Evolutionary conservation across 257 asterid species (phyloP).

Genomic region (Echium plantagineum): DNA sequence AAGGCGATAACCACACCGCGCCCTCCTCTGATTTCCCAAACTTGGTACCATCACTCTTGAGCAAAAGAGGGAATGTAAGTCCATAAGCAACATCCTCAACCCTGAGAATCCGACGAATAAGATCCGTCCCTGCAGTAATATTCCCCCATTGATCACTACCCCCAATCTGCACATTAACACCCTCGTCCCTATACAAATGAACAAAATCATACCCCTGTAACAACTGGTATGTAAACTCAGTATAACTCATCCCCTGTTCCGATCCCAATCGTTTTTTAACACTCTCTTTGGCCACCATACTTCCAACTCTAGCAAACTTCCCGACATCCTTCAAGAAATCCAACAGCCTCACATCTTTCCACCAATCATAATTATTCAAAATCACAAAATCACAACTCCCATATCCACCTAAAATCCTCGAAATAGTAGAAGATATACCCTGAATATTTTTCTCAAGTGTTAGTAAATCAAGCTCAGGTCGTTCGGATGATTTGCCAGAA

Average conservation of each 20-base stretch:
- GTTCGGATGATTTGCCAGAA: constrained; percentile 68
- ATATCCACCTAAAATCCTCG: constrained; percentile 26
- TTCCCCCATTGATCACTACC: constrained; percentile 99
- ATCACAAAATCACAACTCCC: constrained; percentile 23
- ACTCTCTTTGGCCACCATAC: constrained; percentile 85
- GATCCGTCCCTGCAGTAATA: constrained; percentile 86
- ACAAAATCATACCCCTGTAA: constrained; percentile 83
- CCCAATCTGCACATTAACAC: constrained; percentile 75
- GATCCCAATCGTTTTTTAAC: constrained; percentile 69
- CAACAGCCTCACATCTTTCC: constrained; percentile 70
- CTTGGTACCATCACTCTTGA: constrained; percentile 84
- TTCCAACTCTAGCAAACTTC: constrained; percentile 60
- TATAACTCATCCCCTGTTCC: constrained; percentile 82
- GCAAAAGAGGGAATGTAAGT: constrained; percentile 82
- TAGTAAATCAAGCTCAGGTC: constrained; percentile 59
- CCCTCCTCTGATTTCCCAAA: constrained; percentile 94
- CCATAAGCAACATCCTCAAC: constrained; percentile 41
- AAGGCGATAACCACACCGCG: constrained; percentile 75
- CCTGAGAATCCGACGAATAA: constrained; percentile 56
- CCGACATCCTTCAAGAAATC: constrained; percentile 75
- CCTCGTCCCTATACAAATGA: constrained; percentile 43
- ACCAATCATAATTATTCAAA: constrained; percentile 82
- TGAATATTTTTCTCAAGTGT: constrained; percentile 38
- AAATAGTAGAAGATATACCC: constrained; percentile 37
- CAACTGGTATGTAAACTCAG: constrained; percentile 78